Evolutionary conservation across 1,284 basidiomycete species (phyloP), one percentile per base, ranked within the genome.

Genomic region (Sporisorium iseilematis-ciliati): DNA sequence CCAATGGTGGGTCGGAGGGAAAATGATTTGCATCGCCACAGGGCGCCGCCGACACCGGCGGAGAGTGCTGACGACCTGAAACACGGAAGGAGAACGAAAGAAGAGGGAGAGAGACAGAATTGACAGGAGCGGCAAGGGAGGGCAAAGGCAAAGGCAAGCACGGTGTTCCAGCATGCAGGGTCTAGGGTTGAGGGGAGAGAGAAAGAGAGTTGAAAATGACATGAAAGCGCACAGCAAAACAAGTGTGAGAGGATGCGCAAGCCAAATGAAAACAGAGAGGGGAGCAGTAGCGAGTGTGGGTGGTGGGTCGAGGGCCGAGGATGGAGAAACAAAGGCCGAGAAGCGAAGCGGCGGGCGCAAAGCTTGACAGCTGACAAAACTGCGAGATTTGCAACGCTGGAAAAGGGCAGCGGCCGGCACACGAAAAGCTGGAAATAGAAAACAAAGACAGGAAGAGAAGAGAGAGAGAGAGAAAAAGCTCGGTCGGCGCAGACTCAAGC

Each of bases 311-410:
- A 51, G 31, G 29, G 55, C 43, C 43, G 31, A 56, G 54, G 54
- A 43, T 25, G 29, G 42, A 35, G 18, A 41, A 10, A 20, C 8
- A 42, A 33, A 25, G n/a, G 41, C 20, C 23, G 11, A 25, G 2
- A 25, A n/a, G 40, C 16, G 35, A 54, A 45, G 41, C 48, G 66
- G 57, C 57, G 43, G 49, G 45, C 41, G 67, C 67, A 61, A 54
- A 57, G 35, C 50, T 65, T 65, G 67, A 70, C 61, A 70, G 68
- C 62, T 65, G 68, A 43, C 68, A 61, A 35, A 26, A 42, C 45
- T 38, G 35, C 35, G 35, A 38, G 33, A 35, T 14, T 35, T 35
- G 33, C 33, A 35, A 35, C 33, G 7, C 7, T 35, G 10, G 33
- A 35, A 35, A 14, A 14, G n/a, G n/a, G 10, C 33, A 35, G 33